Evolutionary conservation across 2,329 filamentous ascomycete genomes (phyloP), one percentile per base, ranked within the genome.

Genomic region (Ploettnerulaceae sp.): DNA sequence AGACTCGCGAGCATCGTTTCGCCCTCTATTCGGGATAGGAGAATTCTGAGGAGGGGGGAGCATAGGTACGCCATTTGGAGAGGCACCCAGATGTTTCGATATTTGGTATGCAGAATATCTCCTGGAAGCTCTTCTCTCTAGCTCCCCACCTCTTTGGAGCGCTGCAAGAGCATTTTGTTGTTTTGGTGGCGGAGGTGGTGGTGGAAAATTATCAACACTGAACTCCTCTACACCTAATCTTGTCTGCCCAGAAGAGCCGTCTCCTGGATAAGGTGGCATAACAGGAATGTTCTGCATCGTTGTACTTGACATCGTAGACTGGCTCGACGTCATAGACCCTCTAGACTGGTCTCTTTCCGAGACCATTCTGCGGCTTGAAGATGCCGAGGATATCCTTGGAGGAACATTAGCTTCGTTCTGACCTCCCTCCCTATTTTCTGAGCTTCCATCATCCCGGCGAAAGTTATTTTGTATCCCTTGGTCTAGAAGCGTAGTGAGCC

Each of bases 21-120:
- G 77, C 22, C 89, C 89, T 52, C 90, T 77, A 62, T 95, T 95
- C 4, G 90, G 90, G 53, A 91, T 76, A 1, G 87, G 88, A 3
- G 84, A 84, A 51, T 83, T 89, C 62, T 94, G 89, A 21, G 86
- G 74, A 20, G 91, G 89, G 15, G 97, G 78, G 61, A 94, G 77
- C 66, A 94, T 86, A 5, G 90, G 89, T 12, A 97, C 84, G 15
- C 87, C 89, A 66, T 83, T 89, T 12, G 86, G 77, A 29, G 84
- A 83, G 12, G 82, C 78, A 8, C 91, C 91, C 2, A 97, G 73
- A 60, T 95, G 89, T 63, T 96, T 97, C 35, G 89, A 88, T 57
- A 98, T 95, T 62, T 98, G 93, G 64, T 97, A 98, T 43, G 89
- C 86, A 2, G 93, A 97, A 64, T 97, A 98, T 61, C 93, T 77